These are phyloP conservation scores for Lepiota brunneoincarnata DNA, from an alignment of 768 basidiomycete genomes.

Conservation along the genomic window DNA sequence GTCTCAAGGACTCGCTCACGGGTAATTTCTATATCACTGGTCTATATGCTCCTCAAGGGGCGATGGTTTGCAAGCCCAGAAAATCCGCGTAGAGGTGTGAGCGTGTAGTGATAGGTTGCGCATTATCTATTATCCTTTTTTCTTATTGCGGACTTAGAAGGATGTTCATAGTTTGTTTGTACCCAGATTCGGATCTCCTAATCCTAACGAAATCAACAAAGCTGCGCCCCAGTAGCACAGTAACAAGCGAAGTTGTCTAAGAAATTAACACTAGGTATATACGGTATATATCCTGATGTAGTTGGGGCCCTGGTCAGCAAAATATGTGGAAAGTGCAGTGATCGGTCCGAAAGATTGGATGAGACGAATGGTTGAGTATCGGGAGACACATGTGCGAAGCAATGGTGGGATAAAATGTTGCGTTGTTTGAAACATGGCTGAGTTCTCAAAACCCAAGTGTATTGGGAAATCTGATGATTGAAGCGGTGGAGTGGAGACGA, in stretches of 20 bases:
- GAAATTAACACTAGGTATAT: background rate
- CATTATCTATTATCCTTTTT: background rate
- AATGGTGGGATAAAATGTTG: background rate
- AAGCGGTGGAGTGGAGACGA: background rate
- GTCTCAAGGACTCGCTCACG: slow-evolving; percentile 45
- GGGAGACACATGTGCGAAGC: background rate
- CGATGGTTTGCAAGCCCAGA: slow-evolving; percentile 43
- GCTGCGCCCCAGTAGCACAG: too few relatives aligned
- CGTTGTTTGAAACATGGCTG: background rate
- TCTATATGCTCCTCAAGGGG: slow-evolving; percentile 52
- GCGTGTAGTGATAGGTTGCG: background rate
- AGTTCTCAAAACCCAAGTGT: background rate
- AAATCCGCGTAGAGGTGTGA: slow-evolving; percentile 5
- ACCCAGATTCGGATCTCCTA: too few relatives aligned
- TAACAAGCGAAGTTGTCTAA: background rate
- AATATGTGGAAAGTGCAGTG: too few relatives aligned
- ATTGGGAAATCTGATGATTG: background rate
- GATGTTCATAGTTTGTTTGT: too few relatives aligned
- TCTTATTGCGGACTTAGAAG: background rate
- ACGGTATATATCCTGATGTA: background rate
- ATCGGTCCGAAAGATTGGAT: background rate
- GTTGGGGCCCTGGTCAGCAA: background rate
- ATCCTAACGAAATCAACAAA: too few relatives aligned
- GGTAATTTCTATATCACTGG: slow-evolving; percentile 54
- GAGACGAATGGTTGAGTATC: background rate